Evolutionary conservation across 208 protist species (phyloP), one percentile per base, ranked within the genome.

Genomic region (Phytomonas sp.): DNA sequence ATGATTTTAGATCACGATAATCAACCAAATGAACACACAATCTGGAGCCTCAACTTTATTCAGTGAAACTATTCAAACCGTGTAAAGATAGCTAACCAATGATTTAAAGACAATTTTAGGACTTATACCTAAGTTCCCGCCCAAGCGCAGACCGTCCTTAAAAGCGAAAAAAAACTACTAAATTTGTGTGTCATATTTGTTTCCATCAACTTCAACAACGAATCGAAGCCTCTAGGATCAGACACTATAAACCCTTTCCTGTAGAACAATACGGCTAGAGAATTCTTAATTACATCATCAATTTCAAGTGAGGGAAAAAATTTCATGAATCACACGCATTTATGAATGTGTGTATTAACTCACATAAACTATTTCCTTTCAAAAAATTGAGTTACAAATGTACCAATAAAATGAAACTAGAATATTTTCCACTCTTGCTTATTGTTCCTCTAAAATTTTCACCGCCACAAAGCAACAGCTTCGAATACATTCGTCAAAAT

Each of bases 91-190:
- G n/a, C 20, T 59, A 65, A 60, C n/a, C 1, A 65, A 20, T 26
- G 4, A 56, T 5, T 65, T 59, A 23, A 65, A 6, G 6, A 26
- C 20, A 37, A 65, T 51, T 65, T 23, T 60, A 65, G 36, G 23
- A 53, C 11, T 59, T 65, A 65, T 65, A 59, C 33, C 23, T 37
- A 60, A 20, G 11, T 51, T 51, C n/a, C 13, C n/a, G 15, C 6
- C 26, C 23, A 60, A 60, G 23, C 4, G 13, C 20, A 1, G n/a
- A 20, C 61, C 33, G 0, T 65, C 5, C 15, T 56, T 46, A 33
- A 23, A 71, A 20, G 34, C 13, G 2, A 31, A 51, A 74, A 40
- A 64, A 71, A 46, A 9, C 33, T 56, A 74, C 26, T 51, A n/a
- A 0, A 2, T 2, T 62, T 43, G 28, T 26, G 61, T 26, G 15